A percentile compares a stretch with the other conserved stretches of the same genome.
Evolutionary conservation across 1,139 yeast genomes (phyloP).

Genomic region (Yamadazyma conglobata): DNA sequence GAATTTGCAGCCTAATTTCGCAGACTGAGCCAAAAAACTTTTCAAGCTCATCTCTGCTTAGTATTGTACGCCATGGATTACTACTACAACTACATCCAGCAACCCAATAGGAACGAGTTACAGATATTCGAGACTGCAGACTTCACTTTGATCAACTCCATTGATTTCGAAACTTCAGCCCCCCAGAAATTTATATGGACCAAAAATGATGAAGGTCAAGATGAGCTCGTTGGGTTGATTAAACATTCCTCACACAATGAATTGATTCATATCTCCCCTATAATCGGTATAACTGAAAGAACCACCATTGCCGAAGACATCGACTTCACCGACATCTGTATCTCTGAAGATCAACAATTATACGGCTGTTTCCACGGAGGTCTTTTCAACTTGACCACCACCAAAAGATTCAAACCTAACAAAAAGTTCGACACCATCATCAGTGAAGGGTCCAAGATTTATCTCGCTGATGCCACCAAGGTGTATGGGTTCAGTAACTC

Average conservation of each 20-base stretch:
- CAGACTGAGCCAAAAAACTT: conserved; percentile 3
- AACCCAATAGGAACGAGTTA: conserved; percentile 7
- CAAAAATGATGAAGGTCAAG: conserved; percentile 4
- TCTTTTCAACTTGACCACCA: conserved; percentile 8
- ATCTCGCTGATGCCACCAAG: conserved; percentile 4
- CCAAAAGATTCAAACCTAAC: conserved; percentile 7
- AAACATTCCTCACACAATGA: conserved; percentile 3
- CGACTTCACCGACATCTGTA: conserved; percentile 11
- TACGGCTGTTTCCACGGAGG: conserved; percentile 17
- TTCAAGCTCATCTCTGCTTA: conserved; percentile 4
- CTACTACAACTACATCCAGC: conserved; percentile 9
- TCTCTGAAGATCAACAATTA: conserved; percentile 9
- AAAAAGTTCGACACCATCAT: conserved; percentile 6
- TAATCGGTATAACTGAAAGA: conserved; percentile 13
- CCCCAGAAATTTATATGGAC: conserved; percentile 6
- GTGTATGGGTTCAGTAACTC: conserved; percentile 5
- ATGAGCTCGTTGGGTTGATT: conserved; percentile 9
- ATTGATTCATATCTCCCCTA: conserved; percentile 13
- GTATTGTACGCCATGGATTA: conserved; percentile 10
- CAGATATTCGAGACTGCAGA: conserved; percentile 15
- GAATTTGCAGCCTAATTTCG: conserved; percentile 7
- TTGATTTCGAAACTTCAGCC: conserved; percentile 5
- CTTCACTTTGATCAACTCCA: conserved; percentile 14
- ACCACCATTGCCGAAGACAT: conserved; percentile 7
- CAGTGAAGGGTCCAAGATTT: conserved; percentile 5